Evolutionary conservation across 2,329 filamentous ascomycete genomes (phyloP).

Genomic region (Fusarium oxysporum): DNA sequence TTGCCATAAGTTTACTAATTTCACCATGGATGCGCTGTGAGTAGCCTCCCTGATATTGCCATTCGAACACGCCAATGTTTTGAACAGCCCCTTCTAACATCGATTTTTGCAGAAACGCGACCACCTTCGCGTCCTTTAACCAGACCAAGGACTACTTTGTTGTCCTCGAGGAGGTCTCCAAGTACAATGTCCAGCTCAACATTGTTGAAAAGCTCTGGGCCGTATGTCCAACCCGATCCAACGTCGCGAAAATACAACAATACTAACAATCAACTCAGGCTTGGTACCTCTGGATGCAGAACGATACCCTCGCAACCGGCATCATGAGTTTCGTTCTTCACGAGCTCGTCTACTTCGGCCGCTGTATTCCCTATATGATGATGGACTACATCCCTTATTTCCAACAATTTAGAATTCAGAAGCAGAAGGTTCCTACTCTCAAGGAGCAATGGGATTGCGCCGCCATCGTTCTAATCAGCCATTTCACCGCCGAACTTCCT

Average conservation of each 20-base stretch:
- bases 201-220: conserved; percentile 90
- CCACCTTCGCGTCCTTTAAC: conserved; percentile 62
- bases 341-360: conserved; percentile 93
- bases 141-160: conserved; percentile 64
- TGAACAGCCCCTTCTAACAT: conserved; percentile 33
- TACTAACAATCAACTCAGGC: conserved; percentile 59
- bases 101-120: conserved; percentile 60
- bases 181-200: conserved; percentile 87
- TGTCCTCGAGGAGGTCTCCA: conserved; percentile 72
- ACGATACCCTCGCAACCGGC: conserved; percentile 94
- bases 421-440: conserved; percentile 87
- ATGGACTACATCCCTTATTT: conserved; percentile 90
- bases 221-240: conserved; percentile 58
- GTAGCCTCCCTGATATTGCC: conserved; percentile 33
- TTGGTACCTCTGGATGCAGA: conserved; percentile 98
- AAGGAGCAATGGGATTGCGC: conserved; percentile 97
- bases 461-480: conserved; percentile 88
- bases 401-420: conserved; percentile 94
- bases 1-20: conserved; percentile 14
- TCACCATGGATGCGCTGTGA: conserved; percentile 45
- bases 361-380: conserved; percentile 90
- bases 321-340: conserved; percentile 98
- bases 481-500: conserved; percentile 97
- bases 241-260: conserved; percentile 18
- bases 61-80: conserved; percentile 20